Conservation (phyloP, 176 grass and related monocot genomes). For the Juncus inflexus region DNA sequence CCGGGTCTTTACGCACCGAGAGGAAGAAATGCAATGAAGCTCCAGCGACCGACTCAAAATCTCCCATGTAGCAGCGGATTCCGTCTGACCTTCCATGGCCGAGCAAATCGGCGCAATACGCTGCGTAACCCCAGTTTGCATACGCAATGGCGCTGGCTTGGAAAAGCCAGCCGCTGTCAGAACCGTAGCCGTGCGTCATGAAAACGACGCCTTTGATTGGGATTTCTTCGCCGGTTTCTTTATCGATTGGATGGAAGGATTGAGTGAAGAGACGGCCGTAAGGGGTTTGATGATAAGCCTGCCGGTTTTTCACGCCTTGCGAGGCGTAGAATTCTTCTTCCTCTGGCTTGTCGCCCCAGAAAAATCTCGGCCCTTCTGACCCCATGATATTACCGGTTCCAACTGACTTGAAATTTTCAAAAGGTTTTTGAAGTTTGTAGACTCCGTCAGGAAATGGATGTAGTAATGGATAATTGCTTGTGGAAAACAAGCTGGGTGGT, state of each 20-base stretch:
- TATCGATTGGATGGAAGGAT: constrained; percentile 55
- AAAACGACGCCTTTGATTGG: constrained; percentile 48
- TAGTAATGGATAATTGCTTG: no score
- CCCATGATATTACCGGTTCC: not conserved
- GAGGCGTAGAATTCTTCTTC: constrained; percentile 54
- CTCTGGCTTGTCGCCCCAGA: constrained; percentile 55
- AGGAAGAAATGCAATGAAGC: constrained; percentile 46
- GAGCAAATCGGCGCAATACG: constrained; percentile 64
- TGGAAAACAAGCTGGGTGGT: no score
- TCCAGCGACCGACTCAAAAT: constrained; percentile 51
- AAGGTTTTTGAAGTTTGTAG: no score
- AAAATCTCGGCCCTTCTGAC: constrained; percentile 33
- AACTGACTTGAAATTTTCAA: not conserved
- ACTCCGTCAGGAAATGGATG: no score
- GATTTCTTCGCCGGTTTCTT: constrained; percentile 17
- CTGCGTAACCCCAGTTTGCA: constrained; percentile 55
- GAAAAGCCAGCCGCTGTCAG: constrained; percentile 67
- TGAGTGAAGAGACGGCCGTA: constrained; percentile 62
- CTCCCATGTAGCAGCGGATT: constrained; percentile 61
- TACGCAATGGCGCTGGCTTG: constrained; percentile 53
- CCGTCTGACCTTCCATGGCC: constrained; percentile 70
- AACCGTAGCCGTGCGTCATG: constrained; percentile 62
- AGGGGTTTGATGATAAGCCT: constrained; percentile 45
- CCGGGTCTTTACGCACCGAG: not conserved
- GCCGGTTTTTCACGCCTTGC: constrained; percentile 47